Evolutionary conservation across 495 filamentous ascomycete species (phyloP).

Genomic region (Aspergillus olivimuriae): DNA sequence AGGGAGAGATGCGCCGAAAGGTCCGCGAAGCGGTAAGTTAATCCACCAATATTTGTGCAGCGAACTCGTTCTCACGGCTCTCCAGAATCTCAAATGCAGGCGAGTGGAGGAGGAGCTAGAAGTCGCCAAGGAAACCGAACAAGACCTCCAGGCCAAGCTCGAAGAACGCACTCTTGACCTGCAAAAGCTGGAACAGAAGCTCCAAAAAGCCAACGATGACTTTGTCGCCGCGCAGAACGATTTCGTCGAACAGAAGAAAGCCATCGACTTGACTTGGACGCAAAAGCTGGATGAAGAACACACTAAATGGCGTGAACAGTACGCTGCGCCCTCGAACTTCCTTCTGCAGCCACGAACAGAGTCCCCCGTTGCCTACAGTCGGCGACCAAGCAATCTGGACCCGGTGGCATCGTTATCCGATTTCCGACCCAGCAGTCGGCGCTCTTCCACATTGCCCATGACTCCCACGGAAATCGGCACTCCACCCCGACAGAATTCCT

Average conservation of each 20-base stretch:
- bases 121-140: constrained; percentile 54
- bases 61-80: constrained; percentile 11
- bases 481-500: constrained; percentile 37
- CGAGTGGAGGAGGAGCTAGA: constrained; percentile 81
- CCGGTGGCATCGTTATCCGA: constrained; percentile 24
- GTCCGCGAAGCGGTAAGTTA: constrained; percentile 67
- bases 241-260: constrained; percentile 65
- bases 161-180: constrained; percentile 56
- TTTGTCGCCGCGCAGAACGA: constrained; percentile 52
- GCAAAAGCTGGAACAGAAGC: constrained; percentile 54
- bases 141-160: constrained; percentile 52
- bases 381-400: constrained; percentile 40
- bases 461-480: constrained; percentile 36
- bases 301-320: constrained; percentile 64
- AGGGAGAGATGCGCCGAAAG: constrained; percentile 79
- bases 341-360: constrained; percentile 42
- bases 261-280: constrained; percentile 53
- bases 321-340: constrained; percentile 25
- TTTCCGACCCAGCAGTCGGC: constrained; percentile 40
- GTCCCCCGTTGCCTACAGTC: constrained; percentile 41
- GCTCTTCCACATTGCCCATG: constrained; percentile 38
- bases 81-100: constrained; percentile 66
- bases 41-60: neutral
- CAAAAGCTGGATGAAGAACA: constrained; percentile 67
- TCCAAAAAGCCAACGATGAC: constrained; percentile 60